A percentile compares a stretch with the other conserved stretches of the same genome.
Conservation (phyloP, 2,329 filamentous ascomycete genomes). For the Microsporum audouinii region DNA sequence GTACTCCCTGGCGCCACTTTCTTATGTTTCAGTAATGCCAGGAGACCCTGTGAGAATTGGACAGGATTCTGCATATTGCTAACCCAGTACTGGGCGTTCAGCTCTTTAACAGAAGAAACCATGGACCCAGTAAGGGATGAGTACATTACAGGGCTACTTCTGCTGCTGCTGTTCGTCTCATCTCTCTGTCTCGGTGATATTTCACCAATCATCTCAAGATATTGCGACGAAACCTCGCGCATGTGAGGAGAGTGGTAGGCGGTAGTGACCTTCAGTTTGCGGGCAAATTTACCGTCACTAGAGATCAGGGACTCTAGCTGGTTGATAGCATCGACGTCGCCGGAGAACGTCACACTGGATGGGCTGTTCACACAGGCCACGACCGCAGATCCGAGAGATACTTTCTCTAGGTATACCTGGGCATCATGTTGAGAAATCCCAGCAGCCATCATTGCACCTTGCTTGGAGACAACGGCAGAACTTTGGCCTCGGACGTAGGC, state of each 20-base stretch:
- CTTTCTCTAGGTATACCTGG: slow-evolving; percentile 11
- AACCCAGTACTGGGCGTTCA: slow-evolving; percentile 6
- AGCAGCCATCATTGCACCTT: slow-evolving; percentile 14
- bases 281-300: slow-evolving; percentile 12
- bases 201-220: slow-evolving; percentile 10
- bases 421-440: slow-evolving; percentile 6
- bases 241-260: slow-evolving; percentile 22
- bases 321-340: slow-evolving; percentile 26
- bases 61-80: slow-evolving; percentile 5
- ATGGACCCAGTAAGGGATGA: slow-evolving; percentile 20
- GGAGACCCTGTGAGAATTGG: neutral
- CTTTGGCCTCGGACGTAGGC: slow-evolving; percentile 35
- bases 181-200: slow-evolving; percentile 5
- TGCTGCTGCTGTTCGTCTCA: neutral
- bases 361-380: slow-evolving; percentile 31
- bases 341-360: slow-evolving; percentile 28
- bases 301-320: slow-evolving; percentile 16
- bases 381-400: slow-evolving; percentile 9
- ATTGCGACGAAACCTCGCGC: slow-evolving; percentile 13
- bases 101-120: slow-evolving; percentile 16
- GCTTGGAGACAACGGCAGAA: neutral
- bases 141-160: slow-evolving; percentile 15
- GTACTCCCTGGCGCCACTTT: neutral
- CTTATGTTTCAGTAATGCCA: too few relatives aligned
- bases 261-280: slow-evolving; percentile 19